A percentile compares a stretch with the other conserved stretches of the same genome.
phyloP scores from a whole-genome alignment of 1,284 basidiomycete genomes.

The Pisolithus thermaeus region DNA sequence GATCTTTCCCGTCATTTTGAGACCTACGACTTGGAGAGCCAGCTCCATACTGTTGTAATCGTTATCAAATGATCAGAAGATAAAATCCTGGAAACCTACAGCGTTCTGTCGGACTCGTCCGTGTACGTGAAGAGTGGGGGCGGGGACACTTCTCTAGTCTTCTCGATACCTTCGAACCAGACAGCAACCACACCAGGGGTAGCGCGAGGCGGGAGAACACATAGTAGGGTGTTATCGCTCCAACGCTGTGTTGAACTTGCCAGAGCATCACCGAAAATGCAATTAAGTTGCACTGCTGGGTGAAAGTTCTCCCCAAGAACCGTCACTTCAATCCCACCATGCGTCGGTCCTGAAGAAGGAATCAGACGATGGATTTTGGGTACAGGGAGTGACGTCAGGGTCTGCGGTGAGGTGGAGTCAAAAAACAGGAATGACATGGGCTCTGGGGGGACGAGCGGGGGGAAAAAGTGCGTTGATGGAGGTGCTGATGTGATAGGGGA shows the following conservation, averaged over 20 bases:
- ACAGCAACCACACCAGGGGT: constrained; percentile 88
- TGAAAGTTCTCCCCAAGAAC: constrained; percentile 89
- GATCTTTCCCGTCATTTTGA: constrained; percentile 95
- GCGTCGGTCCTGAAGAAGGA: constrained; percentile 86
- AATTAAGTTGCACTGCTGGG: constrained; percentile 60
- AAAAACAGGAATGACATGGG: constrained; percentile 56
- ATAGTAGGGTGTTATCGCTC: constrained; percentile 93
- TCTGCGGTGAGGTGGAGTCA: constrained; percentile 41
- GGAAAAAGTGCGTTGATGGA: constrained; percentile 18
- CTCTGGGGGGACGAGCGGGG: constrained; percentile 19
- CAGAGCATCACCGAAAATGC: constrained; percentile 82
- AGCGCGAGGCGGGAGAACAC: constrained; percentile 81
- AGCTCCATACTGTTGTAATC: constrained; percentile 75
- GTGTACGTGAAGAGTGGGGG: constrained; percentile 81
- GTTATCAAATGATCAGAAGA: constrained; percentile 9
- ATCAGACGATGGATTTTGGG: constrained; percentile 83
- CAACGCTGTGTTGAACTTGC: constrained; percentile 86
- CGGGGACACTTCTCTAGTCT: constrained; percentile 49
- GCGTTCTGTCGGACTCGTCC: constrained; percentile 83
- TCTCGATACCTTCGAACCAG: constrained; percentile 70
- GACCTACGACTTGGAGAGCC: constrained; percentile 88
- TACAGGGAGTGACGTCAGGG: constrained; percentile 40
- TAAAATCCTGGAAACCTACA: constrained; percentile 47
- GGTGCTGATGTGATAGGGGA: constrained; percentile 11
- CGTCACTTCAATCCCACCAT: constrained; percentile 94